A percentile compares a stretch with the other conserved stretches of the same genome.
phyloP scores from a whole-genome alignment of 306 rosid genomes.

The Comarum palustre region DNA sequence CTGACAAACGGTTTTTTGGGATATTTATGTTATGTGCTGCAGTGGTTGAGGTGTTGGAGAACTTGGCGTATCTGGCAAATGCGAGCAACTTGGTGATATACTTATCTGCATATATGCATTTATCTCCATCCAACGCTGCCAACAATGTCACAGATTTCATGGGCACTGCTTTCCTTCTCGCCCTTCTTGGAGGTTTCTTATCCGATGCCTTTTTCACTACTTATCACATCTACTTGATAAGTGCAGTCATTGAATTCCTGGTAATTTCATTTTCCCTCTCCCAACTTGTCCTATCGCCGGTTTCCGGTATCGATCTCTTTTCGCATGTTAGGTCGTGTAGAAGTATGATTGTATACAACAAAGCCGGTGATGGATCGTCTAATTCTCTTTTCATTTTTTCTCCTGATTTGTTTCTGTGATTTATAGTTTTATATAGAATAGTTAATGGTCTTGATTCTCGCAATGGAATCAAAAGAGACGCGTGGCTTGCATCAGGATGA shows the following conservation, averaged over 20 bases:
- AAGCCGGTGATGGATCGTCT: background rate
- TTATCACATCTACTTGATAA: conserved; percentile 72
- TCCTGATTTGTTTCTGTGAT: background rate
- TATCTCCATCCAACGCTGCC: conserved; percentile 77
- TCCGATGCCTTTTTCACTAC: conserved; percentile 83
- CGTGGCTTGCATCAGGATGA: conserved; percentile 32
- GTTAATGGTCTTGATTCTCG: background rate
- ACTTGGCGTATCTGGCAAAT: conserved; percentile 82
- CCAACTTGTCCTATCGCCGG: background rate
- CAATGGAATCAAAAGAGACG: conserved; percentile 28
- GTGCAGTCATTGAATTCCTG: conserved; percentile 76
- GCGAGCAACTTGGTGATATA: conserved; percentile 90
- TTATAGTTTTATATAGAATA: background rate
- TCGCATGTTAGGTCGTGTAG: background rate
- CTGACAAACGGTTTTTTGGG: background rate
- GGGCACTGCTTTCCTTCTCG: conserved; percentile 93
- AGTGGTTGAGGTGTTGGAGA: conserved; percentile 89
- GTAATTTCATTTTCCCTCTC: conserved; percentile 38
- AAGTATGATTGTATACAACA: background rate
- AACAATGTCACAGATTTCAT: conserved; percentile 91
- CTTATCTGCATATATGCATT: conserved; percentile 58
- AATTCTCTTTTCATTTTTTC: background rate
- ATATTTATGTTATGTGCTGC: conserved; percentile 9
- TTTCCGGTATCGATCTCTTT: background rate
- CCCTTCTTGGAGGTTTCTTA: conserved; percentile 91